These are phyloP conservation scores for Adansonia rubrostipa DNA, from an alignment of 441 rosid species.

Conservation along the genomic window DNA sequence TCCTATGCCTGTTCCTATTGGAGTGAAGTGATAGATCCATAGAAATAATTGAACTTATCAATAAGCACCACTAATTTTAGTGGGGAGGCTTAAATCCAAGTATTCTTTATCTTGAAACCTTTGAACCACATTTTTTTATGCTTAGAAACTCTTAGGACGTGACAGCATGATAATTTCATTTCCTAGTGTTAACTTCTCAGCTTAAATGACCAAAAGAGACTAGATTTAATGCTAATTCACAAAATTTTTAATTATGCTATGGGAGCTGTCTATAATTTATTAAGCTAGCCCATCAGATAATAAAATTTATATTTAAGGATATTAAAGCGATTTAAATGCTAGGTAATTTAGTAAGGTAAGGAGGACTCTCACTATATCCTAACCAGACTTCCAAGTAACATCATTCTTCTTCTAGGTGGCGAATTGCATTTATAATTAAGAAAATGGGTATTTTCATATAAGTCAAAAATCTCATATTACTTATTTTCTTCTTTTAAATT, in stretches of 20 bases:
- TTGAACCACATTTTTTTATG: slow-evolving; percentile 10
- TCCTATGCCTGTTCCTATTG: neutral
- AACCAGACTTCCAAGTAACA: too few species aligned
- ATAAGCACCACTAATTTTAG: slow-evolving; percentile 4
- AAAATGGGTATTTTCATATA: too few species aligned
- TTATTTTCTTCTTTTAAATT: too few species aligned
- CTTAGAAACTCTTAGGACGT: neutral
- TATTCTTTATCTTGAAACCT: neutral
- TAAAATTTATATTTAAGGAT: slow-evolving; percentile 11
- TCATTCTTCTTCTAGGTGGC: too few species aligned
- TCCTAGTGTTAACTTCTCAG: neutral
- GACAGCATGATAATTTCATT: neutral
- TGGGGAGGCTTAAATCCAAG: neutral
- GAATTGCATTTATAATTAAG: too few species aligned
- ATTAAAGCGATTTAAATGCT: neutral
- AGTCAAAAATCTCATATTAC: too few species aligned
- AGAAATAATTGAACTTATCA: neutral
- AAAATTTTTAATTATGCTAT: neutral
- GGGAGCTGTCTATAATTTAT: neutral
- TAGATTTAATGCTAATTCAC: neutral
- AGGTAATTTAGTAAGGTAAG: neutral
- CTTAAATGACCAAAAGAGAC: slow-evolving; percentile 10
- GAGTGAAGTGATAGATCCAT: neutral
- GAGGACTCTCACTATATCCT: neutral
- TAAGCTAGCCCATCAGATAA: neutral